Evolutionary conservation across 108 stramenopile species (phyloP).

Genomic region (Cylindrotheca closterium): DNA sequence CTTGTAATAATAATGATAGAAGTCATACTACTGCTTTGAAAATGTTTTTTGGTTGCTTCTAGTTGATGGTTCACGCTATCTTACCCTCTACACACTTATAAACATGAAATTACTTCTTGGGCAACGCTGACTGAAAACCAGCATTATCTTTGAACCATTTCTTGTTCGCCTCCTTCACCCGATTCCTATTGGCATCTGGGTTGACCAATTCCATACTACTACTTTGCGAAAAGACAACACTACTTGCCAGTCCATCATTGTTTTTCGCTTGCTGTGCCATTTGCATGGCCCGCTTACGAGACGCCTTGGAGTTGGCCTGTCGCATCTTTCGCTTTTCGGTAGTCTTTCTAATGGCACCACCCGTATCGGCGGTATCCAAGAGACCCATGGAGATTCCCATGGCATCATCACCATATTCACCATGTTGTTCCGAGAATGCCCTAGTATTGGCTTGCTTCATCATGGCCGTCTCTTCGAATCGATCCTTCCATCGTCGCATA

Average conservation of each 20-base stretch:
- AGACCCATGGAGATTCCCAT: constrained; percentile 92
- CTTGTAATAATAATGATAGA: background rate
- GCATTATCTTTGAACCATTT: constrained; percentile 89
- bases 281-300: constrained; percentile 65
- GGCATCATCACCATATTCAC: constrained; percentile 94
- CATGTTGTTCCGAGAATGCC: constrained; percentile 72
- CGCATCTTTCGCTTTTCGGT: constrained; percentile 76
- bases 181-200: constrained; percentile 77
- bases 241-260: constrained; percentile 77
- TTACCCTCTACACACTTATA: background rate
- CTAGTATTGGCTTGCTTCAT: constrained; percentile 92
- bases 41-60: constrained; percentile 2
- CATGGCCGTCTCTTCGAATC: constrained; percentile 93
- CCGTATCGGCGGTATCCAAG: constrained; percentile 78
- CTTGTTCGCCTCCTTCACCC: constrained; percentile 67
- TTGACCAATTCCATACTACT: constrained; percentile 87
- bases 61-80: background rate
- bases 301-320: constrained; percentile 78
- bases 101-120: constrained; percentile 31
- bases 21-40: background rate
- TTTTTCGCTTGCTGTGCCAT: constrained; percentile 43
- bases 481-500: constrained; percentile 89
- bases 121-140: constrained; percentile 84
- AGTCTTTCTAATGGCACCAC: constrained; percentile 63
- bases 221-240: constrained; percentile 84